Evolutionary conservation across 75 land plant genomes (phyloP).

Genomic region (Sequoiadendron giganteum): DNA sequence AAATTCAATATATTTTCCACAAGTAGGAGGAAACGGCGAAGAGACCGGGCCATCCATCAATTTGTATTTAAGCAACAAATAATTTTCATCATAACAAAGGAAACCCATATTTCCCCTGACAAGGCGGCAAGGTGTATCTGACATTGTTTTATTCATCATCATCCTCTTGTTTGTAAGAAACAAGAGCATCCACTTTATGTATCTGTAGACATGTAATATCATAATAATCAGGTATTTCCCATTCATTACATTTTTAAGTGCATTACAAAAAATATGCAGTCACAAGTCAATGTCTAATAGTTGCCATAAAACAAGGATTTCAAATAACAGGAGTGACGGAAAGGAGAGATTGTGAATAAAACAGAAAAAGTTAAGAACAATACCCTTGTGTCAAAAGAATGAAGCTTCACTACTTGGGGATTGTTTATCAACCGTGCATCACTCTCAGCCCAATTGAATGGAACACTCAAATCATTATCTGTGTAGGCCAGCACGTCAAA

Average conservation of each 20-base stretch:
- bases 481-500: slow-evolving; percentile 95
- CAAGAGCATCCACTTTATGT: slow-evolving; percentile 82
- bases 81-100: not conserved
- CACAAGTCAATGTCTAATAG: not conserved
- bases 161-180: slow-evolving; percentile 79
- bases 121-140: not conserved
- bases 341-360: not conserved
- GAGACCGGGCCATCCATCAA: not conserved
- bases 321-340: not conserved
- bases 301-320: slow-evolving; percentile 8
- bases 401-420: slow-evolving; percentile 90
- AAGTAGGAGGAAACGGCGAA: not conserved
- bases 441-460: slow-evolving; percentile 88
- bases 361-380: not conserved
- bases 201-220: slow-evolving; percentile 42
- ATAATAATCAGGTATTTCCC: not conserved
- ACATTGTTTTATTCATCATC: slow-evolving; percentile 33
- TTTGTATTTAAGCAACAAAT: too few species aligned
- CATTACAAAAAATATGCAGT: not conserved
- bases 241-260: not conserved
- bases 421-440: slow-evolving; percentile 86
- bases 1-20: not conserved
- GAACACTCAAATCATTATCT: slow-evolving; percentile 74
- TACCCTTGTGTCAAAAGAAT: not conserved
- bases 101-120: not conserved